Base-by-base conservation (phyloP, 2,329 filamentous ascomycete species). In the Clarireedia paspali region DNA sequence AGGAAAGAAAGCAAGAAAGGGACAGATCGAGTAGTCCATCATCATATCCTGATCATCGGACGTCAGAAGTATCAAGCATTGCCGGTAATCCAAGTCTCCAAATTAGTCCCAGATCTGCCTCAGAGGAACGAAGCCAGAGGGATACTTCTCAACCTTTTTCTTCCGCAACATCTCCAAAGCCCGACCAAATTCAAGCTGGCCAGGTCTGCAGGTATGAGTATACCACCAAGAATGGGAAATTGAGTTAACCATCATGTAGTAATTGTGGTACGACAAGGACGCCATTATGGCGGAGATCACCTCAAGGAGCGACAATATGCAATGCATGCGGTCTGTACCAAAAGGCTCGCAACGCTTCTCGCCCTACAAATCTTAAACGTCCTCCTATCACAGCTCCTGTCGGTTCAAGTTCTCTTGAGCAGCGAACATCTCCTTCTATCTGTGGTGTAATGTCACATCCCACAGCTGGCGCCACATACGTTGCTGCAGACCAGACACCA, bases 321-420 rank as follows among this genome's bases (percentile, higher is more conserved):
- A 99, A 99, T 73, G 94, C 94, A 5, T 99, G 94, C 68, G 94
- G 94, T 44, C 79, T 99, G 15, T 99, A 99, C 71, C 78, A 89
- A 60, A 97, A 97, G 71, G 91, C 92, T 9, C 84, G 94, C 63
- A 97, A 97, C 69, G 88, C 92, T 60, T 84, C 89, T 64, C 84
- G 94, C 50, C 94, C 94, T 14, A 94, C 90, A 6, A 96, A 91
- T 65, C 75, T 96, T 57, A 96, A 95, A 73, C 87, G 91, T 59
- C 83, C 87, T 10, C 79, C 83, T 4, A 77, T 76, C 51, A 71
- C 79, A 26, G 34, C 61, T 14, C 55, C 63, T 34, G 55, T 63
- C 6, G 65, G 63, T 6, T 64, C 64, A 52, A 58, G 55, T 34
- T 56, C 63, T 24, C 59, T 63, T 48, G 66, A 68, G 23, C 61